Base-by-base conservation (phyloP, 106 monocot genomes). In the Dactylorhiza incarnata region DNA sequence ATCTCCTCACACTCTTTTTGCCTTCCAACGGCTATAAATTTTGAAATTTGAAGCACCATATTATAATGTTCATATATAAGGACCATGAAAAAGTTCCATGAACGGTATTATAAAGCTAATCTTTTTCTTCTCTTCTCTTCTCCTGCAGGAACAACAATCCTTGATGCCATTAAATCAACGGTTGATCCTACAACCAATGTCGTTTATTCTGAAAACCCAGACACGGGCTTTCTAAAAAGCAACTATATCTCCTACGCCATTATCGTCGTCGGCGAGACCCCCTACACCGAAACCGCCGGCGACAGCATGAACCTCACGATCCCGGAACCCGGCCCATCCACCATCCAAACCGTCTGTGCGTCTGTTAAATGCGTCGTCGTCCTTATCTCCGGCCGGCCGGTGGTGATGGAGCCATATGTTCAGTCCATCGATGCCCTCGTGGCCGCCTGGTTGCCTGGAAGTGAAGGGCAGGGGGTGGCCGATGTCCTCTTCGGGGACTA, bases 401-500 rank as follows among this genome's bases (percentile, higher is more conserved):
- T 89, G 0, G 89, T 84, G 23, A 82, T 89, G 6, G 75, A 86
- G 68, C 82, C 83, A 0, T 89, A 82, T 48, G 22, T 89, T 9
- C 11, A 72, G 2, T 29, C 22, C 0, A 82, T 86, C 12, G 76
- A 86, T 49, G 86, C 86, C 2, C 81, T 86, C 15, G 89, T 89
- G 9, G 89, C 89, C 26, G 89, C 89, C 11, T 89, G 89, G 89
- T 71, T 89, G 19, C 89, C 89, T 0, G 89, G 89, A 2, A 48
- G 82, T 1, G 89, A 89, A 80, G 89, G 89, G 25, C 74, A 75
- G 48, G 89, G 86, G 9, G 83, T 89, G 3, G 79, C 84, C 7
- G 89, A 89, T 73, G 84, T 88, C 48, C 77, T 91, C 17, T 91
- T 91, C 67, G 91, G 88, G 0, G 88, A 91, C 43, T 83, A 90